Conservation (phyloP, 352 stramenopile genomes). For the Phytophthora colocasiae region DNA sequence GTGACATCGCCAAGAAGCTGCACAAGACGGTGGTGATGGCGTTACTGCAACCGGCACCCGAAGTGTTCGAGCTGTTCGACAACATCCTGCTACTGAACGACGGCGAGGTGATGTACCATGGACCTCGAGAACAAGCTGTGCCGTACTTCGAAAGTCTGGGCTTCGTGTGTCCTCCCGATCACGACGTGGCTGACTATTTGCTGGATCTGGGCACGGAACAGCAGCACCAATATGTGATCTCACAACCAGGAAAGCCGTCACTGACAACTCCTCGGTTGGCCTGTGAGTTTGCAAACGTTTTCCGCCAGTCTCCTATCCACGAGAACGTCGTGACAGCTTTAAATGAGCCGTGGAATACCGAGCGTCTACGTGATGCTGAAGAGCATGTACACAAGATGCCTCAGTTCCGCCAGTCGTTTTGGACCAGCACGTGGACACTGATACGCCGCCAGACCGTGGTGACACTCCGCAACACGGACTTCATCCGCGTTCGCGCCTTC, state of each 20-base stretch:
- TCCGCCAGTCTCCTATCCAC: conserved; percentile 36
- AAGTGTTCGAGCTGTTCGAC: conserved; percentile 93
- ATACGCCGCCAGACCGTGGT: conserved; percentile 52
- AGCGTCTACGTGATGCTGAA: conserved; percentile 13
- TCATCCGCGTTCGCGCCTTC: conserved; percentile 26
- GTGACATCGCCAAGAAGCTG: conserved; percentile 46
- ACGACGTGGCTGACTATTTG: conserved; percentile 18
- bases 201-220: conserved; percentile 43
- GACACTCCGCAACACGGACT: conserved; percentile 35
- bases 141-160: conserved; percentile 60
- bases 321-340: conserved; percentile 69
- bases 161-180: conserved; percentile 39
- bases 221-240: conserved; percentile 29
- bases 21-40: conserved; percentile 63
- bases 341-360: conserved; percentile 23
- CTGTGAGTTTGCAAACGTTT: conserved; percentile 15
- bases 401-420: conserved; percentile 53
- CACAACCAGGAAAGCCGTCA: conserved; percentile 2
- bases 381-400: conserved; percentile 59
- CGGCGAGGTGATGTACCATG: conserved; percentile 60
- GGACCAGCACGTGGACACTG: conserved; percentile 44
- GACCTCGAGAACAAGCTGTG: conserved; percentile 33
- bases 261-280: conserved; percentile 3
- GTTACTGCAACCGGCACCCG: conserved; percentile 88
- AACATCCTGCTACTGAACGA: conserved; percentile 66